Conservation (phyloP, 78 protist species). For the Pigoraptor vietnamica region DNA sequence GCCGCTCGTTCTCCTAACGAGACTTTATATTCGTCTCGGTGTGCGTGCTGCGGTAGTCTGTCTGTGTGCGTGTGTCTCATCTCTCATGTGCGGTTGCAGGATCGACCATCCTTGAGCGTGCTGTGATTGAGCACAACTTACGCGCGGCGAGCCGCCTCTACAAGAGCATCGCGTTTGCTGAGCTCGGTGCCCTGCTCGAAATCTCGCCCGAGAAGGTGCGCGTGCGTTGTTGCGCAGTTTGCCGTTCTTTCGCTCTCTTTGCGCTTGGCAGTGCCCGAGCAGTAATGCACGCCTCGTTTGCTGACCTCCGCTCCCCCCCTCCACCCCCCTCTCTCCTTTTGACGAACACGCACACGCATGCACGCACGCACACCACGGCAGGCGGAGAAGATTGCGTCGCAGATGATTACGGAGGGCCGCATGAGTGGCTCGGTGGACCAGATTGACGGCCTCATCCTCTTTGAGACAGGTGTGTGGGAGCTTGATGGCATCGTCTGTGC, state of each 20-base stretch:
- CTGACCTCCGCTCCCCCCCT: too few species aligned
- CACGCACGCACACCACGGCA: too few species aligned
- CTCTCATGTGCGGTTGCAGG: neutral
- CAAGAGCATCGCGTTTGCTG: slow-evolving; percentile 74
- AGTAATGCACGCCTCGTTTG: too few species aligned
- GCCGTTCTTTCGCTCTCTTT: neutral
- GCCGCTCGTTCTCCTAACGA: neutral
- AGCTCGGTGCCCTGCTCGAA: slow-evolving; percentile 83
- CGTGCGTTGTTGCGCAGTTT: neutral
- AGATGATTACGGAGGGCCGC: slow-evolving; percentile 83
- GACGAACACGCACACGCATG: too few species aligned
- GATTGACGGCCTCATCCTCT: neutral
- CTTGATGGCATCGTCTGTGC: neutral
- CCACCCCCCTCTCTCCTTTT: neutral
- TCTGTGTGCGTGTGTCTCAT: neutral
- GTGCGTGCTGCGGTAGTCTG: neutral
- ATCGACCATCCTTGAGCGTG: slow-evolving; percentile 69
- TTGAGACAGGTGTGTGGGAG: neutral
- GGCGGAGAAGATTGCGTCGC: slow-evolving; percentile 79
- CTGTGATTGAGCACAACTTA: slow-evolving; percentile 89
- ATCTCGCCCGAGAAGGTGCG: slow-evolving; percentile 42
- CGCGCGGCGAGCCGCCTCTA: slow-evolving; percentile 71
- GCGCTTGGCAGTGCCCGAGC: too few species aligned
- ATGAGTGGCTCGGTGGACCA: slow-evolving; percentile 17
- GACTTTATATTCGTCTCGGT: neutral